Evolutionary conservation across 2,329 filamentous ascomycete species (phyloP).

Genomic region (Alternaria infectoria): DNA sequence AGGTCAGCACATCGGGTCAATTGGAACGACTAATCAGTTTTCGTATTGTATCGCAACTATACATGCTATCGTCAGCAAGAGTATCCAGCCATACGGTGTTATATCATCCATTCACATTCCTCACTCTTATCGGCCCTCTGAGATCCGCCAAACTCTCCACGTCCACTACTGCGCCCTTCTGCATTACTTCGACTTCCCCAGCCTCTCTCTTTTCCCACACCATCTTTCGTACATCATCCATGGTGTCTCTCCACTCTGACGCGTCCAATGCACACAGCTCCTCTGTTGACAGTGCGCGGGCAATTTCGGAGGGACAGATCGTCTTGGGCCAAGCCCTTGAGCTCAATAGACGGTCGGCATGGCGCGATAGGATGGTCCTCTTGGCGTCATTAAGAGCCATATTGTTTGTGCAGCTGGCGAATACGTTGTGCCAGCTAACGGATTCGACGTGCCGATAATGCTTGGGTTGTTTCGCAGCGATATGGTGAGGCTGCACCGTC

Average conservation of each 20-base stretch:
- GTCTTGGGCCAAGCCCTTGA: slow-evolving; percentile 55
- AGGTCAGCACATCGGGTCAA: slow-evolving; percentile 6
- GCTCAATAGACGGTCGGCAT: slow-evolving; percentile 38
- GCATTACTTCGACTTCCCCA: slow-evolving; percentile 56
- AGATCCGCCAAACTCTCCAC: slow-evolving; percentile 47
- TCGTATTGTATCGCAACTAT: slow-evolving; percentile 6
- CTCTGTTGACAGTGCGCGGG: slow-evolving; percentile 51
- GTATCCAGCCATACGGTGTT: background rate
- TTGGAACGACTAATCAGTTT: background rate
- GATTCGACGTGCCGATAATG: background rate
- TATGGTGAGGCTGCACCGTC: background rate
- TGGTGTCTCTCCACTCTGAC: slow-evolving; percentile 55
- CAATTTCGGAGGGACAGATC: slow-evolving; percentile 60
- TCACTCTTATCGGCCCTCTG: slow-evolving; percentile 56
- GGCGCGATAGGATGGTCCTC: slow-evolving; percentile 17
- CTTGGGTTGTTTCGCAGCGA: slow-evolving; percentile 2
- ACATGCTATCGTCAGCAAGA: slow-evolving; percentile 9
- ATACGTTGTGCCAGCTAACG: background rate
- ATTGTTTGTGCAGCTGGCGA: background rate
- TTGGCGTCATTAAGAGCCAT: slow-evolving; percentile 32
- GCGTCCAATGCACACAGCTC: slow-evolving; percentile 46
- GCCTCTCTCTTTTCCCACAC: slow-evolving; percentile 51
- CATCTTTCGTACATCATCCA: slow-evolving; percentile 52
- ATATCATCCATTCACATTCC: slow-evolving; percentile 20
- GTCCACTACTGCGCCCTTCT: slow-evolving; percentile 53